phyloP scores from a whole-genome alignment of 2,329 filamentous ascomycete species.

The Rhexocercosporidium sp. region DNA sequence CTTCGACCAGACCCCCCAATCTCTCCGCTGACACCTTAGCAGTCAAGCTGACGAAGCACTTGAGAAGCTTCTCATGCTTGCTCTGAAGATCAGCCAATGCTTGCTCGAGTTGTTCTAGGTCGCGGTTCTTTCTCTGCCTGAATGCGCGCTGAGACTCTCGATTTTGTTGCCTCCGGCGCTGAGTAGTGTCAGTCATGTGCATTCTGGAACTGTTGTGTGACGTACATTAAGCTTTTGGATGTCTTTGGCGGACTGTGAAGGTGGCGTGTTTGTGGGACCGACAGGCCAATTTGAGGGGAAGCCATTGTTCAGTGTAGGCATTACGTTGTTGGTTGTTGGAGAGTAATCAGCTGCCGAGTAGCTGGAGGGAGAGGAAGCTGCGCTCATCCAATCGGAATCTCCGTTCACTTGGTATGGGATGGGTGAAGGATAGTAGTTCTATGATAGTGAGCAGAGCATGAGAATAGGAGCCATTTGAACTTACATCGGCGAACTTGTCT shows the following conservation, averaged over 20 bases:
- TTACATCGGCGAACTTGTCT: background rate
- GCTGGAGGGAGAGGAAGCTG: slow-evolving; percentile 4
- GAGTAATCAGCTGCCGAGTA: slow-evolving; percentile 5
- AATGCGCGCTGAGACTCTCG: slow-evolving; percentile 5
- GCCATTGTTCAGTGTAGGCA: slow-evolving; percentile 2
- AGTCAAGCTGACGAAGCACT: slow-evolving; percentile 4
- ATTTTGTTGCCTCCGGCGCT: slow-evolving; percentile 10
- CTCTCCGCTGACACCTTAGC: slow-evolving; percentile 8
- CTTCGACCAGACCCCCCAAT: background rate
- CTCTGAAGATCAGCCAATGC: background rate
- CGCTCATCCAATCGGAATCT: slow-evolving; percentile 8
- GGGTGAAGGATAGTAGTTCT: slow-evolving; percentile 10
- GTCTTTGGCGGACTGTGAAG: slow-evolving; percentile 8
- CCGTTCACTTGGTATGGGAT: slow-evolving; percentile 2
- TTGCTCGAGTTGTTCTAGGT: background rate
- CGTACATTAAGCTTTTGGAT: slow-evolving; percentile 8
- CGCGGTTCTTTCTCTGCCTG: slow-evolving; percentile 2
- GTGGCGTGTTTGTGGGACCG: background rate
- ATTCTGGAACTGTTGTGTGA: background rate
- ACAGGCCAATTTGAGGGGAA: slow-evolving; percentile 5
- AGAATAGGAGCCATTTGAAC: background rate
- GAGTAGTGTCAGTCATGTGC: background rate
- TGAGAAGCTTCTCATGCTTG: slow-evolving; percentile 10
- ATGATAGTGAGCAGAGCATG: background rate
- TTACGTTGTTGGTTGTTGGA: background rate